These are phyloP conservation scores for Daedalea quercina DNA, from an alignment of 768 basidiomycete species.

Conservation along the genomic window DNA sequence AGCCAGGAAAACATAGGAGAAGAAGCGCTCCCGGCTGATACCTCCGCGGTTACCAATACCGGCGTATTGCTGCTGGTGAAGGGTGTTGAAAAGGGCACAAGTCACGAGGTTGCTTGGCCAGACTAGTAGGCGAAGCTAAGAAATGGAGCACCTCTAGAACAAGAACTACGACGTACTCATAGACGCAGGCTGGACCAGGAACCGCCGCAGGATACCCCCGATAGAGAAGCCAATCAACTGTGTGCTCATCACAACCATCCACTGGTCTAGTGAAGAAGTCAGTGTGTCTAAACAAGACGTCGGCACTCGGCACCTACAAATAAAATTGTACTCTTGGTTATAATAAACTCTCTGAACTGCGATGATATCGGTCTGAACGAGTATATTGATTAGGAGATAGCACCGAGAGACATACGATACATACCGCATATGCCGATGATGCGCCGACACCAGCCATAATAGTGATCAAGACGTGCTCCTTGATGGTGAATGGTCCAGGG, in stretches of 20 bases:
- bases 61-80: conserved; percentile 63
- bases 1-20: conserved; percentile 53
- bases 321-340: conserved; percentile 46
- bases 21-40: conserved; percentile 72
- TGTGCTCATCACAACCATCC: conserved; percentile 76
- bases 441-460: conserved; percentile 37
- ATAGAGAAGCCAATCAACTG: conserved; percentile 82
- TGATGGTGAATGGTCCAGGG: conserved; percentile 72
- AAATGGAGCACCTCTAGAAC: background rate
- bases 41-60: conserved; percentile 57
- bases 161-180: conserved; percentile 33
- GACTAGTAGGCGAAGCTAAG: conserved; percentile 24
- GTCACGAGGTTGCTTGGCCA: conserved; percentile 75
- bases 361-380: conserved; percentile 52
- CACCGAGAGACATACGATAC: conserved; percentile 7
- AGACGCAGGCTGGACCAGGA: conserved; percentile 55
- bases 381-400: background rate
- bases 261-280: conserved; percentile 47
- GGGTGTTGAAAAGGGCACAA: conserved; percentile 71
- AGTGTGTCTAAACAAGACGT: conserved; percentile 3
- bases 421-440: conserved; percentile 35
- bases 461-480: conserved; percentile 39
- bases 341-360: conserved; percentile 72
- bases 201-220: conserved; percentile 68
- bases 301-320: conserved; percentile 26